Evolutionary conservation across 306 rosid genomes (phyloP).

Genomic region (Quercus robur): DNA sequence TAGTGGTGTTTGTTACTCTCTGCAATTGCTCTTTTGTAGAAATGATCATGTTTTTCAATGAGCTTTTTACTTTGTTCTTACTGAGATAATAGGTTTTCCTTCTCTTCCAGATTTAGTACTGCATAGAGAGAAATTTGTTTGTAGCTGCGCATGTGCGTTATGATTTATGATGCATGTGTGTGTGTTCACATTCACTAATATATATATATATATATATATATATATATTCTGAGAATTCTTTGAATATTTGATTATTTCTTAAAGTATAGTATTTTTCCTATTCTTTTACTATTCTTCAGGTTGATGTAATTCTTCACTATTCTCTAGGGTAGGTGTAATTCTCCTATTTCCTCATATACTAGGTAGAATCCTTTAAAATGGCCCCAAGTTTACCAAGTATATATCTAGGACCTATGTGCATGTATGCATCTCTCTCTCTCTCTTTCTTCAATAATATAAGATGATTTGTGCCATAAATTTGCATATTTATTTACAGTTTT

Average conservation of each 20-base stretch:
- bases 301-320: too few species aligned
- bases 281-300: too few species aligned
- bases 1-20: conserved; percentile 17
- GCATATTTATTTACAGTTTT: conserved; percentile 26
- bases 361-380: too few species aligned
- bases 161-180: conserved; percentile 6
- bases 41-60: not conserved
- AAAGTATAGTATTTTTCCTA: too few species aligned
- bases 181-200: too few species aligned
- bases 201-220: too few species aligned
- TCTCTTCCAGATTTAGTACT: conserved; percentile 18
- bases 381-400: too few species aligned
- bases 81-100: conserved; percentile 22
- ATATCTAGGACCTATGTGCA: too few species aligned
- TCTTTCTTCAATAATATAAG: not conserved
- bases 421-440: not conserved
- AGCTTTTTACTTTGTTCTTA: not conserved
- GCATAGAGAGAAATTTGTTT: not conserved
- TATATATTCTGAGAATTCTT: too few species aligned
- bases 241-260: too few species aligned
- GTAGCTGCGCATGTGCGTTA: not conserved
- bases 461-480: not conserved
- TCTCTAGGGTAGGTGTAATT: too few species aligned
- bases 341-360: too few species aligned
- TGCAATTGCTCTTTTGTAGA: conserved; percentile 9